phyloP scores from a whole-genome alignment of 192 early-diverging fungal species.

The Backusella morwellensis region DNA sequence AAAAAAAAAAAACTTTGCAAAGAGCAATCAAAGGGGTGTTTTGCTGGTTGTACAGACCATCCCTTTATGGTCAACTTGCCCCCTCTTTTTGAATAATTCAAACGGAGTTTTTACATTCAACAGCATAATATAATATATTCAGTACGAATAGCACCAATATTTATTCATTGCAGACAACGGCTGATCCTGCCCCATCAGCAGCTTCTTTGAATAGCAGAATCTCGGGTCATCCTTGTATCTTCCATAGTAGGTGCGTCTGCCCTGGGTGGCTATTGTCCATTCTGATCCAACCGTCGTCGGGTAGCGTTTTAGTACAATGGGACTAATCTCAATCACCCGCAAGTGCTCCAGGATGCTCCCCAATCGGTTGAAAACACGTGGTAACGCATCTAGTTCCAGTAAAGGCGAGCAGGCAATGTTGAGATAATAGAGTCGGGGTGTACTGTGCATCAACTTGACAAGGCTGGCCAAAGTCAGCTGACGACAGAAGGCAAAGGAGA shows the following conservation, averaged over 20 bases:
- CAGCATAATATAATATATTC: background rate
- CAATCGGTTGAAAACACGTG: constrained; percentile 2
- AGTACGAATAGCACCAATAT: constrained; percentile 19
- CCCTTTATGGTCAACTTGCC: background rate
- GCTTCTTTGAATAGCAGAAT: background rate
- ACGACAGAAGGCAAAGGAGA: background rate
- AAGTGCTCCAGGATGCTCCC: background rate
- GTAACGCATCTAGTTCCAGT: background rate
- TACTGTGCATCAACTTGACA: background rate
- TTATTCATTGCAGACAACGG: constrained; percentile 8
- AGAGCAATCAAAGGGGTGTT: background rate
- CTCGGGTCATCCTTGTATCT: background rate
- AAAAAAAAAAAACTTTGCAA: background rate
- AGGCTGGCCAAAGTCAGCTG: background rate
- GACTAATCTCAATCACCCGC: constrained; percentile 12
- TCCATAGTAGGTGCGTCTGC: constrained; percentile 1
- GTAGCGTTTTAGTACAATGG: background rate
- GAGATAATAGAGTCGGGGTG: constrained; percentile 2
- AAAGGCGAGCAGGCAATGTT: constrained; percentile 6
- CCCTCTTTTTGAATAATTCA: background rate
- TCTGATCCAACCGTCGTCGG: background rate
- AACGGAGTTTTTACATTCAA: constrained; percentile 5
- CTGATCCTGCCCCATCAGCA: background rate
- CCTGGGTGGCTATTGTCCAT: background rate
- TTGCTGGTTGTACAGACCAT: background rate